These are phyloP conservation scores for Lophiostoma macrostomum DNA, from an alignment of 495 filamentous ascomycete genomes.

Conservation along the genomic window DNA sequence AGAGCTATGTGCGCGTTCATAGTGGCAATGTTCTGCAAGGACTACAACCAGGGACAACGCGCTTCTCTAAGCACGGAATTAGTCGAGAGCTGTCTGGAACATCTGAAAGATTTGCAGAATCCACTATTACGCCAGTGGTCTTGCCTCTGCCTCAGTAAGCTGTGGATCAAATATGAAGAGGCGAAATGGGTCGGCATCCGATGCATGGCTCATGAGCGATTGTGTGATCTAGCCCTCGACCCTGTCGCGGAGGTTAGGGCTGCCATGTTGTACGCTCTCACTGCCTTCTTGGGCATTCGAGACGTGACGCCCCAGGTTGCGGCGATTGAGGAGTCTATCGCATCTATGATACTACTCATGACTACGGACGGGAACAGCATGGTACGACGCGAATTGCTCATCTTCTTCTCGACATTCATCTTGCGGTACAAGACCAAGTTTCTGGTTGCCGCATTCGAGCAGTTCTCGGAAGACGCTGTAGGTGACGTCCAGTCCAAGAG, in stretches of 20 bases:
- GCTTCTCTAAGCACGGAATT: conserved; percentile 83
- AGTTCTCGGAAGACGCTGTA: conserved; percentile 73
- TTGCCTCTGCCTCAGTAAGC: conserved; percentile 90
- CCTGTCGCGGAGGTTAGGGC: conserved; percentile 91
- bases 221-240: conserved; percentile 80
- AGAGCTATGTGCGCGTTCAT: conserved; percentile 99
- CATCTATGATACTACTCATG: conserved; percentile 80
- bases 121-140: conserved; percentile 92
- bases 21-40: conserved; percentile 92
- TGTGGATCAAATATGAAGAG: conserved; percentile 87
- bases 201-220: conserved; percentile 70
- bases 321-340: conserved; percentile 82
- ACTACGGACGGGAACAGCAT: conserved; percentile 86
- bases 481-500: conserved; percentile 5
- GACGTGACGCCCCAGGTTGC: conserved; percentile 89
- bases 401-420: conserved; percentile 91
- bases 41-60: conserved; percentile 82
- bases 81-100: conserved; percentile 75
- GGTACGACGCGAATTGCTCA: conserved; percentile 85
- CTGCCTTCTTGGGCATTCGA: conserved; percentile 87
- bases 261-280: conserved; percentile 88
- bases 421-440: conserved; percentile 90
- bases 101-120: conserved; percentile 81
- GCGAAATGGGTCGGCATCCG: conserved; percentile 93
- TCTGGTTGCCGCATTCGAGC: conserved; percentile 85